phyloP scores from a whole-genome alignment of 2,329 filamentous ascomycete species.

The Aspergillaceae sp. region DNA sequence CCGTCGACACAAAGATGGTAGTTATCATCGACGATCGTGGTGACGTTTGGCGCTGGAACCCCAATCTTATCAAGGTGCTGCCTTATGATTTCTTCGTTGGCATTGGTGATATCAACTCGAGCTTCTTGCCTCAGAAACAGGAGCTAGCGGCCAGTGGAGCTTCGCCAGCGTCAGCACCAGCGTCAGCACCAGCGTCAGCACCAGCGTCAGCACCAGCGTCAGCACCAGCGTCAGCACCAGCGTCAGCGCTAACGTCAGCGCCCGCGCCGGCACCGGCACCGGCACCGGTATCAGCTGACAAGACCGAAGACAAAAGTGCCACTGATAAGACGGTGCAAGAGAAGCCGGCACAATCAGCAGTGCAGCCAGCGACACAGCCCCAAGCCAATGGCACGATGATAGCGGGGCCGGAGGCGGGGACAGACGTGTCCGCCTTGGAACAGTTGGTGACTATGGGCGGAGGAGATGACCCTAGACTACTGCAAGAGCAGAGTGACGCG shows the following conservation, averaged over 20 bases:
- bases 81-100: conserved; percentile 98
- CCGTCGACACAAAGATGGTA: conserved; percentile 97
- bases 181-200: conserved; percentile 12
- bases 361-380: conserved; percentile 2
- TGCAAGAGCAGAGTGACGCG: conserved; percentile 70
- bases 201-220: not conserved
- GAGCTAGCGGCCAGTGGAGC: conserved; percentile 33
- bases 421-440: conserved; percentile 54
- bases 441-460: conserved; percentile 69
- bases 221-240: conserved; percentile 11
- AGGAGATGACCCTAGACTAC: conserved; percentile 56
- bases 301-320: no score
- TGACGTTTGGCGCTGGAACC: conserved; percentile 90
- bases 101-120: conserved; percentile 97
- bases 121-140: conserved; percentile 75
- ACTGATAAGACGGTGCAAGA: no score
- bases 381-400: conserved; percentile 28
- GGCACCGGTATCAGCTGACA: no score
- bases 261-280: no score
- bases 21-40: conserved; percentile 96
- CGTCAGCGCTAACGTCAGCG: no score
- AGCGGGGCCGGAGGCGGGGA: conserved; percentile 12
- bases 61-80: conserved; percentile 87
- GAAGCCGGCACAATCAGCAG: no score
- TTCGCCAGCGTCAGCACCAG: conserved; percentile 3